Evolutionary conservation across 129 eudicot genomes (phyloP), one percentile per base, ranked within the genome.

Genomic region (Lactuca sativa): DNA sequence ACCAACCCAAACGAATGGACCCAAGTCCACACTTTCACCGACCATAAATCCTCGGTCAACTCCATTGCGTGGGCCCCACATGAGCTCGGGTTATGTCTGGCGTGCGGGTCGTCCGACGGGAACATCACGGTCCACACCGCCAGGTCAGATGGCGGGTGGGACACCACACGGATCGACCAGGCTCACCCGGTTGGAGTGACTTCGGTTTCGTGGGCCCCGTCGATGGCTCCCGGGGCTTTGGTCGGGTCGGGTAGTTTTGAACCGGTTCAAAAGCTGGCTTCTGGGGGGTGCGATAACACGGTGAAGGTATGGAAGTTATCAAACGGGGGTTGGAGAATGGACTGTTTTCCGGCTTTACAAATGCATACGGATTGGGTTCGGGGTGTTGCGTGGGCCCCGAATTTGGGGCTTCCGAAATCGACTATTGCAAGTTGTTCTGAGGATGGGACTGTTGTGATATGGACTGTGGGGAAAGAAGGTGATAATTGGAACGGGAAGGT

Each of bases 361-460:
- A 86, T 78, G 86, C 92, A 86, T 11, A 68, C 74, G 2, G 92
- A 86, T 78, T 86, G 92, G 92, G 92, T 86, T 21, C 71, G 92
- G 62, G 86, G 77, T 48, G 92, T 86, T 15, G 86, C 92, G 36
- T 86, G 92, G 92, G 92, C 89, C n/a, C 92, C 92, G 7, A 86
- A 86, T 40, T 54, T 86, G 74, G 92, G 92, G 16, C 86, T 86
- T 16, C 92, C 92, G 2, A 86, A 86, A 63, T 77, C 89, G 7
- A 86, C 92, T 4, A 83, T 86, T 14, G 92, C 92, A 1, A 86
- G 92, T 38, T 82, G 80, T 64, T 86, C 89, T 6, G 80, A 86
- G 21, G 92, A 86, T 61, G 92, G 92, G 17, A 83, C 52, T 12
- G 92, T 86, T 4, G 71, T 86, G 14, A 86, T 86, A 71, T 86